Base-by-base conservation (phyloP, 352 stramenopile species). In the Pythium aristosporum region DNA sequence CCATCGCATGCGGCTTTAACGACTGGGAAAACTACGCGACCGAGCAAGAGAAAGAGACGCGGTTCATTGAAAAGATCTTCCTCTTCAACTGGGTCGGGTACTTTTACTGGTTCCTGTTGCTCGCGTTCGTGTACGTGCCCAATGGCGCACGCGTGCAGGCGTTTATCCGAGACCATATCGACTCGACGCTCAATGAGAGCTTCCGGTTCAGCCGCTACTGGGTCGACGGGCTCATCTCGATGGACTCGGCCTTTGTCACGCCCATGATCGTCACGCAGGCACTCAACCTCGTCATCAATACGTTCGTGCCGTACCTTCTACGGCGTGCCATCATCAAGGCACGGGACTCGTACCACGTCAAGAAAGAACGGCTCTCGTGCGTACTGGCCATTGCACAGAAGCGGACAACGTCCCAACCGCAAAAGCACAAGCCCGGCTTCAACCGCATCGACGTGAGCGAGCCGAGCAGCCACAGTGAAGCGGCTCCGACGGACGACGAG, bases 31-130 rank as follows among this genome's bases (percentile, higher is more conserved):
- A 86, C 66, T 88, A 86, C 63, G 61, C 64, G 44, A 88, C 79
- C 10, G 68, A 82, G 48, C 75, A 82, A 48, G 76, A 88, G 49
- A 72, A 74, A 55, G 75, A 85, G 59, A 70, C 51, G n/a, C 73
- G 76, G 2, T 75, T 71, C 57, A 77, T 86, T 44, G 75, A 82
- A 30, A 86, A 88, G 67, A 77, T 86, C 58, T 88, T 88, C 47
- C 61, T 88, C 32, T 88, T 88, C 79, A 82, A 85, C 69, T 88
- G 79, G 76, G 76, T 88, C 65, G 76, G 79, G 25, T 88, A 88
- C 69, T 88, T 88, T 61, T 88, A 88, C 68, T 88, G 79, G 79
- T 86, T 88, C 66, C 74, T 88, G 39, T 55, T 88, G 12, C 65
- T 88, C 36, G 76, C 76, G 25, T 88, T 88, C 57, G 56, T 85